Conservation (phyloP, 257 asterid genomes). For the Plectranthus barbatus region DNA sequence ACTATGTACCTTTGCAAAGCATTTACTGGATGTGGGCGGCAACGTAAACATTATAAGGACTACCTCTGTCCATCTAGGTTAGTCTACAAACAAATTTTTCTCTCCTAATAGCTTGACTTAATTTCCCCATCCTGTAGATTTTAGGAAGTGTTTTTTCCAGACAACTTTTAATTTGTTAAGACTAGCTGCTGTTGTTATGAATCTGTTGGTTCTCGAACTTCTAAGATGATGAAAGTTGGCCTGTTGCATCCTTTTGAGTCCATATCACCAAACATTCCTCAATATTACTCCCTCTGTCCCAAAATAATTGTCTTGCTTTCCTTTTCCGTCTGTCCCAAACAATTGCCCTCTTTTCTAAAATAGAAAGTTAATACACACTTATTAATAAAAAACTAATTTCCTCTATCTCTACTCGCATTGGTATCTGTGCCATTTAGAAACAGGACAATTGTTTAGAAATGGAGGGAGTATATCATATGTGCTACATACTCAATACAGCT, state of each 20-base stretch:
- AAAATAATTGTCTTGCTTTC: too few species aligned
- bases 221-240: background rate
- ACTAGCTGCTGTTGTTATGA: background rate
- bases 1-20: conserved; percentile 45
- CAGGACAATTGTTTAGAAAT: too few species aligned
- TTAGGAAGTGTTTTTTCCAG: background rate
- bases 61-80: conserved; percentile 43
- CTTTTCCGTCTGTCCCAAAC: too few species aligned
- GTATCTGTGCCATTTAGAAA: too few species aligned
- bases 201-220: background rate
- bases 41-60: conserved; percentile 43
- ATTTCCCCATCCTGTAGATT: background rate
- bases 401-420: too few species aligned
- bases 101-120: background rate
- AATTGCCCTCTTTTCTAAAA: too few species aligned
- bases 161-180: background rate
- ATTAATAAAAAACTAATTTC: too few species aligned
- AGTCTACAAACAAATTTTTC: conserved; percentile 13
- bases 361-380: too few species aligned
- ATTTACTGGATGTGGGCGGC: conserved; percentile 58
- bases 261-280: background rate
- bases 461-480: background rate
- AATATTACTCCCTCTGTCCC: too few species aligned
- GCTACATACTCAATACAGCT: background rate
- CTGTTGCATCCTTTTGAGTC: background rate